phyloP scores from a whole-genome alignment of 306 rosid genomes.

The Quercus wislizeni region DNA sequence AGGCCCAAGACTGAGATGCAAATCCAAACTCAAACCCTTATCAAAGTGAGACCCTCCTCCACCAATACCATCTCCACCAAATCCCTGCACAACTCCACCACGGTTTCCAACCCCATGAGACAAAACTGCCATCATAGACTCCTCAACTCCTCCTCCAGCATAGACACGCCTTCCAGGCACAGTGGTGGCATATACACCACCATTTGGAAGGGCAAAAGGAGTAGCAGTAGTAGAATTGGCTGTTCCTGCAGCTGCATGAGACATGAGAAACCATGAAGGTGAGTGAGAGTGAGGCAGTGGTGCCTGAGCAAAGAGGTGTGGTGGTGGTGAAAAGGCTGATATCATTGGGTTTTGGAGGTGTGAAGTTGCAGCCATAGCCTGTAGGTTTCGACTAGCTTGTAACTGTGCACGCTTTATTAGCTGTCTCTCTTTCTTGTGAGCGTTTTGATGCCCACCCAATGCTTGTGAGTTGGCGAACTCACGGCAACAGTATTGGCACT shows the following conservation, averaged over 20 bases:
- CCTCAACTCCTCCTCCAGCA: not conserved
- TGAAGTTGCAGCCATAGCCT: constrained; percentile 12
- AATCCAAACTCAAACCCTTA: constrained; percentile 40
- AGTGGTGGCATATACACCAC: not conserved
- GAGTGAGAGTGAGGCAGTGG: not conserved
- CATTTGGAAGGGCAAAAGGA: not conserved
- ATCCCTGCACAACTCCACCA: not conserved
- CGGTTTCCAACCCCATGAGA: constrained; percentile 10
- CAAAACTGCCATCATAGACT: constrained; percentile 7
- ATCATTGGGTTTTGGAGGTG: constrained; percentile 27
- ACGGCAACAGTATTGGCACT: constrained; percentile 51
- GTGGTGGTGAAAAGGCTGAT: constrained; percentile 12
- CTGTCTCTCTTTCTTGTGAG: constrained; percentile 54
- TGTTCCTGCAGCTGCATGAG: not conserved
- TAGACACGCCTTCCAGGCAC: constrained; percentile 14
- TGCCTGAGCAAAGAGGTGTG: not conserved
- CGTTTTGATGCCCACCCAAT: constrained; percentile 60
- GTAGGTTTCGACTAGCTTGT: constrained; percentile 38
- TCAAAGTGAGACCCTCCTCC: constrained; percentile 2
- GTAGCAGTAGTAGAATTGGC: not conserved
- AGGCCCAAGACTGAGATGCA: constrained; percentile 41
- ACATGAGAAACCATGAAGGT: constrained; percentile 18
- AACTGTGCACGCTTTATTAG: constrained; percentile 48
- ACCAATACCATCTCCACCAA: not conserved
- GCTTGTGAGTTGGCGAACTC: constrained; percentile 62